Evolutionary conservation across 164 flowering plant genomes (phyloP).

Genomic region (Stephania japonica): DNA sequence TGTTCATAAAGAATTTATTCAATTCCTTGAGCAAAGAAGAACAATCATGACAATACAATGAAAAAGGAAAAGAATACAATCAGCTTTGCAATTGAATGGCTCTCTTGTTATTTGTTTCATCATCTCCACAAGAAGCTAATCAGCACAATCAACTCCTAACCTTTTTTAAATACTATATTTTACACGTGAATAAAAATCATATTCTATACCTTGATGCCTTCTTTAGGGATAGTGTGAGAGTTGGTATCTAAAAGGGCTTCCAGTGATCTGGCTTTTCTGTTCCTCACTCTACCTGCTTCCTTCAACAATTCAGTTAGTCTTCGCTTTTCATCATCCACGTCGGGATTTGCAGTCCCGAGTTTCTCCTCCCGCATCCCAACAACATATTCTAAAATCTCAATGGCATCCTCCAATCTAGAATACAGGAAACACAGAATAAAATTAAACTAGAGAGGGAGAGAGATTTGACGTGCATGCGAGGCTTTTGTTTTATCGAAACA

Average conservation of each 20-base stretch:
- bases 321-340: slow-evolving; percentile 74
- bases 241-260: slow-evolving; percentile 62
- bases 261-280: slow-evolving; percentile 59
- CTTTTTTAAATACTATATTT: slow-evolving; percentile 5
- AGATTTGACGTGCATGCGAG: too few relatives aligned
- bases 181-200: slow-evolving; percentile 10
- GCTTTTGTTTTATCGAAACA: too few relatives aligned
- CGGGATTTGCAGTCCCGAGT: slow-evolving; percentile 89
- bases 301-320: slow-evolving; percentile 66
- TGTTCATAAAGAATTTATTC: neutral
- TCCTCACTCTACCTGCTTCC: slow-evolving; percentile 70
- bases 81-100: slow-evolving; percentile 11
- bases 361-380: slow-evolving; percentile 80
- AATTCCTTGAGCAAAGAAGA: slow-evolving; percentile 6
- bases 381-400: slow-evolving; percentile 61
- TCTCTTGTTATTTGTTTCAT: slow-evolving; percentile 4
- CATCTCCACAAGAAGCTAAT: slow-evolving; percentile 15
- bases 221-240: slow-evolving; percentile 23
- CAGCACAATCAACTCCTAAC: slow-evolving; percentile 14
- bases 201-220: slow-evolving; percentile 25
- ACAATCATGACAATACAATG: slow-evolving; percentile 1
- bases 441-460: too few relatives aligned
- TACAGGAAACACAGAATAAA: neutral
- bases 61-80: neutral
- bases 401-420: slow-evolving; percentile 77